Percentiles rank a stretch among this genome's conserved stretches.
Conservation (phyloP, 148 eudicot genomes). For the Diospyros kaki region DNA sequence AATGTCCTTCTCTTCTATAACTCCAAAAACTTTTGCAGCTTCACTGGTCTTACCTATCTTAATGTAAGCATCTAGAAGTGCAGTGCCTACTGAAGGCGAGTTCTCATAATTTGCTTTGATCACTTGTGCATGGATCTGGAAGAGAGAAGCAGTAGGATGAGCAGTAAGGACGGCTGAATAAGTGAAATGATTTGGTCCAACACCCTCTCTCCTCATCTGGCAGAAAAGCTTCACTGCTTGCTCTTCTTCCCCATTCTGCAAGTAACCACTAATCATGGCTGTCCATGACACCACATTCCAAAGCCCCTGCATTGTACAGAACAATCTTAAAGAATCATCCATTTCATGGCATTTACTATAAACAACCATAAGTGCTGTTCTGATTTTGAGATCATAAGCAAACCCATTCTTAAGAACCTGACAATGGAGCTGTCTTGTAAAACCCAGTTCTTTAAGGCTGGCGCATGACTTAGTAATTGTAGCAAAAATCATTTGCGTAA, state of each 20-base stretch:
- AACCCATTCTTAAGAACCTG: slow-evolving; percentile 54
- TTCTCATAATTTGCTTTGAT: slow-evolving; percentile 59
- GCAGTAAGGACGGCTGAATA: slow-evolving; percentile 74
- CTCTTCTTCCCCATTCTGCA: slow-evolving; percentile 53
- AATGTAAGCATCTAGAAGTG: slow-evolving; percentile 73
- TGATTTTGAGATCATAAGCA: slow-evolving; percentile 45
- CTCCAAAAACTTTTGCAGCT: slow-evolving; percentile 65
- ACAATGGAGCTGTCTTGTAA: slow-evolving; percentile 65
- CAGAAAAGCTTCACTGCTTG: slow-evolving; percentile 56
- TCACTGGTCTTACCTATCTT: slow-evolving; percentile 56
- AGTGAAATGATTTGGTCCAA: slow-evolving; percentile 74
- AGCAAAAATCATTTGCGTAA: slow-evolving; percentile 51
- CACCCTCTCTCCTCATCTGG: slow-evolving; percentile 64
- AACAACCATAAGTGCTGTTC: slow-evolving; percentile 75
- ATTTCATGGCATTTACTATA: slow-evolving; percentile 58
- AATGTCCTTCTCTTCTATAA: slow-evolving; percentile 60
- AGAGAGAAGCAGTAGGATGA: slow-evolving; percentile 49
- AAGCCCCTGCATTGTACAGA: slow-evolving; percentile 36
- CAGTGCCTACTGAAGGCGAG: slow-evolving; percentile 78
- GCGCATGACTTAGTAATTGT: slow-evolving; percentile 59
- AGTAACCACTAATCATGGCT: slow-evolving; percentile 80
- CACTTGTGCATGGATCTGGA: slow-evolving; percentile 71
- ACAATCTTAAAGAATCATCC: slow-evolving; percentile 67
- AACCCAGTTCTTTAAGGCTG: slow-evolving; percentile 52
- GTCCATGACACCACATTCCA: slow-evolving; percentile 90